Evolutionary conservation across 1,284 basidiomycete species (phyloP).

Genomic region (Fomitopsis betulina): DNA sequence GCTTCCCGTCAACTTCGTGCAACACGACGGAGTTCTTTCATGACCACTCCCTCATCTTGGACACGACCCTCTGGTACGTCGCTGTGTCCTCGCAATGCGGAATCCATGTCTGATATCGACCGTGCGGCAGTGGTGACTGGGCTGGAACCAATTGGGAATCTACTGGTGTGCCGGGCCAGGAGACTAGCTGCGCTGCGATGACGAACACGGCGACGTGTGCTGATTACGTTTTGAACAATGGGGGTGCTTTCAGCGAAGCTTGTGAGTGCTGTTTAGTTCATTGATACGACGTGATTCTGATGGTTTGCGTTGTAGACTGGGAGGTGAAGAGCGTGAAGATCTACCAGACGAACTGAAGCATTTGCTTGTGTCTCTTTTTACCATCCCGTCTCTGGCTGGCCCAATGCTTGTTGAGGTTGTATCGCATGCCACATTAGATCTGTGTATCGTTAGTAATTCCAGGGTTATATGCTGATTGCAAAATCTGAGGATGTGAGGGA

Average conservation of each 20-base stretch:
- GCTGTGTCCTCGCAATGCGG: background rate
- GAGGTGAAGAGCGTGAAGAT: conserved; percentile 72
- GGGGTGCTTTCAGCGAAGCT: conserved; percentile 69
- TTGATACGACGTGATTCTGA: background rate
- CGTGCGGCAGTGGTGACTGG: conserved; percentile 74
- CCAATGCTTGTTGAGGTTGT: background rate
- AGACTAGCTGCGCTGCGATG: conserved; percentile 73
- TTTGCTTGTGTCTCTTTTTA: background rate
- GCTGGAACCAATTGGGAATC: conserved; percentile 73
- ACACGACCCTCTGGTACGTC: conserved; percentile 74
- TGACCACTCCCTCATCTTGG: conserved; percentile 70
- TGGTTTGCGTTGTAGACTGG: conserved; percentile 51
- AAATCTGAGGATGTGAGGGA: background rate
- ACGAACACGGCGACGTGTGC: conserved; percentile 80
- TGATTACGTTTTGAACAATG: conserved; percentile 68
- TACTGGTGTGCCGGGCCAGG: conserved; percentile 74
- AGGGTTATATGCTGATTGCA: background rate
- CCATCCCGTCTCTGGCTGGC: background rate
- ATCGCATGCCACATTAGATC: background rate
- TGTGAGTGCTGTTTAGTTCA: conserved; percentile 46
- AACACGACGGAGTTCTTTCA: conserved; percentile 72
- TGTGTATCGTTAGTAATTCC: background rate
- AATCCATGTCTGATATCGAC: background rate
- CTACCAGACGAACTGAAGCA: conserved; percentile 39
- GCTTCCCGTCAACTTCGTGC: conserved; percentile 66